phyloP scores from a whole-genome alignment of 345 rosid species.

The Aethionema arabicum region DNA sequence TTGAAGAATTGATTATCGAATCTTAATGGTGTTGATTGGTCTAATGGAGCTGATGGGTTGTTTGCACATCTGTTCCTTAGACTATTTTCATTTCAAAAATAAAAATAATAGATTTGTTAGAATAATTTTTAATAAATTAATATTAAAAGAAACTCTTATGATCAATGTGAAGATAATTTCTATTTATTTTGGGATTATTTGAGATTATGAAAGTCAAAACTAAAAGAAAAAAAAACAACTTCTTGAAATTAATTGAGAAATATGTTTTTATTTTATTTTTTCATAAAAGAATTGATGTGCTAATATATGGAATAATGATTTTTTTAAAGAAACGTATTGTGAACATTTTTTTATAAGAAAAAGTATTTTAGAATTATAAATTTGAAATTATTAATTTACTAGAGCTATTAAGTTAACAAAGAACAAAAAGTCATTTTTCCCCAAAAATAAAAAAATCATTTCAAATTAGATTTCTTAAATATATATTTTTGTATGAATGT shows the following conservation, averaged over 20 bases:
- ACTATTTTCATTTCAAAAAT: conserved; percentile 2
- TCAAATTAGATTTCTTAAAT: too few species aligned
- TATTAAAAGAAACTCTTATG: not conserved
- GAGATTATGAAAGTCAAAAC: not conserved
- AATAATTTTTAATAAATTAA: not conserved
- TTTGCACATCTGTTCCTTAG: conserved; percentile 35
- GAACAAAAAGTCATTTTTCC: too few species aligned
- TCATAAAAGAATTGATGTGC: not conserved
- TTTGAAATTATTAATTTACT: too few species aligned
- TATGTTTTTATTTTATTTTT: not conserved
- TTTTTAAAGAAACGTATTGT: too few species aligned
- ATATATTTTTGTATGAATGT: too few species aligned
- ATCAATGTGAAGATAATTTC: not conserved
- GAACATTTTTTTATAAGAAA: too few species aligned
- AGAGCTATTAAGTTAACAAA: too few species aligned
- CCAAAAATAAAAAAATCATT: too few species aligned
- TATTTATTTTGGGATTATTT: not conserved
- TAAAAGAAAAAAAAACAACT: not conserved
- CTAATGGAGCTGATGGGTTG: conserved; percentile 28
- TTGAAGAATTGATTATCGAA: conserved; percentile 38
- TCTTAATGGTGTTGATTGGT: conserved; percentile 35
- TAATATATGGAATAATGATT: not conserved
- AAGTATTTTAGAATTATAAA: too few species aligned
- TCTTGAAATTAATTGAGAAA: not conserved
- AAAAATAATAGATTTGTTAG: not conserved